Evolutionary conservation across 306 rosid genomes (phyloP), one percentile per base, ranked within the genome.

Genomic region (Sicyos baderoa): DNA sequence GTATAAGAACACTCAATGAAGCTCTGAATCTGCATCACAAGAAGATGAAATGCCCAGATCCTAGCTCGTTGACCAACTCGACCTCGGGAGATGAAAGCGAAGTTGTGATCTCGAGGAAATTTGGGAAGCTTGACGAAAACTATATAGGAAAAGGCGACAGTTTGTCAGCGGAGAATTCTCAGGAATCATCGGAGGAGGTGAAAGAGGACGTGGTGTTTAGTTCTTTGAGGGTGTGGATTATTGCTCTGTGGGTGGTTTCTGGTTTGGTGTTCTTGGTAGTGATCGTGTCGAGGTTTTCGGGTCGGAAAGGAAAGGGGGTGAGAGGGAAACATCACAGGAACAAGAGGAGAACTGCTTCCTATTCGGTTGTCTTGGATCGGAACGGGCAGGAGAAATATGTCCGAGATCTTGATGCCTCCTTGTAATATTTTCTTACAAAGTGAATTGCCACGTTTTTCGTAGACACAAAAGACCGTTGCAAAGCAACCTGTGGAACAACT

Each of bases 191-290:
- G 0, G 67, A 77, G 70, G 69, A 73, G 42, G 79, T 71, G 4
- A 75, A 17, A 72, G 83, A 63, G 70, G 96, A 86, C 5, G 87
- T 82, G 80, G 57, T 75, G 77, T 82, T 92, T 21, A 78, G 81
- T 75, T 83, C 96, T 54, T 78, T 89, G 75, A 79, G 88, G 74
- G 85, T 88, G 73, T 93, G 97, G 96, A 79, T 90, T 56, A 70
- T 93, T 54, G 71, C 81, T 76, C 58, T 93, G 17, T 93, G 99
- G 97, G 90, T 75, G 18, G 45, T 85, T 70, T 90, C 91, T 11
- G 99, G 94, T 60, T 44, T 88, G 54, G 89, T 90, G 72, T 93
- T 93, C 82, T 72, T 86, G 76, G 80, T 79, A 16, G 83, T 82
- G 2, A 56, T 83, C 21, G 72, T 79, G 22, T 4, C 87, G 37